These are phyloP conservation scores for Chlamydomonas applanata DNA, from an alignment of 139 green algal genomes.

Conservation along the genomic window DNA sequence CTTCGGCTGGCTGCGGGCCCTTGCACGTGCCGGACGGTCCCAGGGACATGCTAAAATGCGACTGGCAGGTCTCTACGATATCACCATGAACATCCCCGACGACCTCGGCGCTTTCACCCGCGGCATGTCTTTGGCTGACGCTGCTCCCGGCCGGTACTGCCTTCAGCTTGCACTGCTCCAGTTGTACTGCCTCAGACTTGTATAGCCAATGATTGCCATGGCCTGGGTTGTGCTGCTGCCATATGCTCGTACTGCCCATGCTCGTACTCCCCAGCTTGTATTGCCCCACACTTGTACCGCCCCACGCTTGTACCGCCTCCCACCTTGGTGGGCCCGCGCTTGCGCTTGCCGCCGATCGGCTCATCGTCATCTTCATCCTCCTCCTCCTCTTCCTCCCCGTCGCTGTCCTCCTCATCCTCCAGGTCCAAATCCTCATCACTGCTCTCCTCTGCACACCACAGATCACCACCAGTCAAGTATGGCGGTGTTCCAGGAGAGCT, in stretches of 20 bases:
- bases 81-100: too few relatives aligned
- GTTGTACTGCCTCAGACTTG: too few relatives aligned
- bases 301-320: too few relatives aligned
- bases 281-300: neutral
- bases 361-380: constrained; percentile 36
- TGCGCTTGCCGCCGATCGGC: neutral
- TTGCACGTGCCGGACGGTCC: too few relatives aligned
- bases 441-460: neutral
- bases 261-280: neutral
- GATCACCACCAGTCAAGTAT: too few relatives aligned
- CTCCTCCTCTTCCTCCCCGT: constrained; percentile 23
- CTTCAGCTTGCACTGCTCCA: constrained; percentile 6
- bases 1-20: too few relatives aligned
- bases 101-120: too few relatives aligned
- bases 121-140: neutral
- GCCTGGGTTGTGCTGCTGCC: neutral
- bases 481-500: too few relatives aligned
- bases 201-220: too few relatives aligned
- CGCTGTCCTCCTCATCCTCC: constrained; percentile 22
- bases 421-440: constrained; percentile 14
- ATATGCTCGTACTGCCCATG: neutral
- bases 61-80: too few relatives aligned
- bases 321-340: neutral
- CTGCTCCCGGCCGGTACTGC: neutral
- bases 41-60: too few relatives aligned